Percentiles rank a stretch among this genome's conserved stretches.
These are phyloP conservation scores for Zarea fungicola DNA, from an alignment of 2,329 filamentous ascomycete species.

Conservation along the genomic window DNA sequence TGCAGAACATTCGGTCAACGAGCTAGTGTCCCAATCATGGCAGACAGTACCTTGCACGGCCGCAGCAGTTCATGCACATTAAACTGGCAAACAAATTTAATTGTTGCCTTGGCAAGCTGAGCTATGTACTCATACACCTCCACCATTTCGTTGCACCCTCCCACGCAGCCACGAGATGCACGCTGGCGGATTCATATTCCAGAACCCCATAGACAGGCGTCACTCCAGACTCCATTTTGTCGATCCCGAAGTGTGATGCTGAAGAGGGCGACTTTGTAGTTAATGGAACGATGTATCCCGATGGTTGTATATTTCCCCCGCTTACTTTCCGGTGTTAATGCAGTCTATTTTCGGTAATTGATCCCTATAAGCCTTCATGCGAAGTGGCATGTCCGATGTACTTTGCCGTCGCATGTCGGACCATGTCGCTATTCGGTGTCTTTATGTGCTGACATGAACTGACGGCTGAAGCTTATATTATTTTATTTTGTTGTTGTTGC, in stretches of 20 bases:
- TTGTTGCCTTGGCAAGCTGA: neutral
- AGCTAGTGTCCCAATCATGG: slow-evolving; percentile 6
- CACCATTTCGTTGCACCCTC: slow-evolving; percentile 1
- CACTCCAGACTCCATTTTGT: neutral
- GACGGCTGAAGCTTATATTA: no score
- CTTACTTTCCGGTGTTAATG: no score
- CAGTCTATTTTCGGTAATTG: no score
- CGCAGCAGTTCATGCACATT: slow-evolving; percentile 12
- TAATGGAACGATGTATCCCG: neutral
- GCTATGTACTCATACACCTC: neutral
- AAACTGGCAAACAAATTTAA: neutral
- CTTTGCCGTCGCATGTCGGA: no score
- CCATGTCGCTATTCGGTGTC: no score
- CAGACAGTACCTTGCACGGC: neutral
- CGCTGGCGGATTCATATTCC: neutral
- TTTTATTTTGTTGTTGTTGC: no score
- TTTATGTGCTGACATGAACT: no score
- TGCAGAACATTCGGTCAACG: slow-evolving; percentile 12
- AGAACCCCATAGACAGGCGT: neutral
- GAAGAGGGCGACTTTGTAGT: neutral
- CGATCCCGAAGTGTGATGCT: neutral
- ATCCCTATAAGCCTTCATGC: no score
- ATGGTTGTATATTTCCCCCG: neutral
- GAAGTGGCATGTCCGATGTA: no score
- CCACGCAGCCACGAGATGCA: neutral